Conservation (phyloP, 2,329 filamentous ascomycete species). For the Ophiostoma ulmi region DNA sequence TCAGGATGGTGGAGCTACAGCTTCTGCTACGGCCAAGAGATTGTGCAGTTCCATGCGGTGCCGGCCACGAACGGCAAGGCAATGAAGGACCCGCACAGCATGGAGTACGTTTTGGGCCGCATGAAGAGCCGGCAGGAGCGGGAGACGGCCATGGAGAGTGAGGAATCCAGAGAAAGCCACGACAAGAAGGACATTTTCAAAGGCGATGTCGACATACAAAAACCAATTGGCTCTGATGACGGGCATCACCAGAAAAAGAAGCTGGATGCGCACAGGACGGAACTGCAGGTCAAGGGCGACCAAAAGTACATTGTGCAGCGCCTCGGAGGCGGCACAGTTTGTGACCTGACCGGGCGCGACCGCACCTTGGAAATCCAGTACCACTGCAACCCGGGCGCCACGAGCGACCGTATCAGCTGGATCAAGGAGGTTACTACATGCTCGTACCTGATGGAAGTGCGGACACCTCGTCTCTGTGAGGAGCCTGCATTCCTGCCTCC, state of each 20-base stretch:
- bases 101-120: constrained; percentile 71
- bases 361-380: constrained; percentile 80
- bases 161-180: constrained; percentile 13
- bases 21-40: constrained; percentile 83
- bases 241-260: neutral
- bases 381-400: constrained; percentile 69
- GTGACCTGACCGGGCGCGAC: constrained; percentile 76
- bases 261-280: constrained; percentile 45
- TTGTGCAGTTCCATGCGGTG: constrained; percentile 86
- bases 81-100: constrained; percentile 67
- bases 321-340: constrained; percentile 71
- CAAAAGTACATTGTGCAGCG: constrained; percentile 81
- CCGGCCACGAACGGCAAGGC: constrained; percentile 69
- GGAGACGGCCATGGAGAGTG: neutral
- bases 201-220: constrained; percentile 27
- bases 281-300: constrained; percentile 75
- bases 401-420: constrained; percentile 73
- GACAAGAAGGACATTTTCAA: constrained; percentile 20
- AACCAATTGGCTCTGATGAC: constrained; percentile 26
- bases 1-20: constrained; percentile 95
- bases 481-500: constrained; percentile 83
- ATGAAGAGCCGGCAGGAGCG: constrained; percentile 35
- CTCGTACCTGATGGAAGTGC: constrained; percentile 86
- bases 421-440: constrained; percentile 92
- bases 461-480: constrained; percentile 81